Conservation (phyloP, 2,329 filamentous ascomycete genomes). For the Fusarium anthophilum region DNA sequence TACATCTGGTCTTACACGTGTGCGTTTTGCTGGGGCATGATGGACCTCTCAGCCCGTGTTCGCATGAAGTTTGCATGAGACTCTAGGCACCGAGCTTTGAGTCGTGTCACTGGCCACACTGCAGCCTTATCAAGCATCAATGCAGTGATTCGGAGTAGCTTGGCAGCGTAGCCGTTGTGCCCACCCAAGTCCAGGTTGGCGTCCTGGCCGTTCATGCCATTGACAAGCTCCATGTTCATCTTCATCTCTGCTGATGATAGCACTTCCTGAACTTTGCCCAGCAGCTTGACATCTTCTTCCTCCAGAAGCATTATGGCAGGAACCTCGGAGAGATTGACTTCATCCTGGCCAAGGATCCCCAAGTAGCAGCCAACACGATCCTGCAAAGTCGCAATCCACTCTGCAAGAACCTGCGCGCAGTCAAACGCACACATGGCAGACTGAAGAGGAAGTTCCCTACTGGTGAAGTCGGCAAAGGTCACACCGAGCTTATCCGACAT, state of each 20-base stretch:
- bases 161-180: constrained; percentile 81
- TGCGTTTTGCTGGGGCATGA: constrained; percentile 51
- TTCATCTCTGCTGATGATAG: constrained; percentile 81
- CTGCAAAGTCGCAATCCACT: constrained; percentile 94
- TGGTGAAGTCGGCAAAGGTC: constrained; percentile 84
- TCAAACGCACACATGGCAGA: constrained; percentile 93
- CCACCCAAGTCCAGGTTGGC: constrained; percentile 64
- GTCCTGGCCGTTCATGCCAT: constrained; percentile 61
- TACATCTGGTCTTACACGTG: constrained; percentile 7
- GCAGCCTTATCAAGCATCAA: constrained; percentile 88
- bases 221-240: constrained; percentile 67
- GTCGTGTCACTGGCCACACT: constrained; percentile 80
- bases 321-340: constrained; percentile 80
- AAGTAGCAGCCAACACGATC: constrained; percentile 92
- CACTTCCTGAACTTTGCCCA: constrained; percentile 84
- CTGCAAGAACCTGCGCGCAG: constrained; percentile 90
- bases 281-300: constrained; percentile 87
- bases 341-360: constrained; percentile 84
- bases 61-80: constrained; percentile 63
- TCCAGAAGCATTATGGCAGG: constrained; percentile 91
- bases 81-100: constrained; percentile 66
- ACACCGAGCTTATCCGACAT: constrained; percentile 89
- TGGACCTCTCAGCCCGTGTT: constrained; percentile 62
- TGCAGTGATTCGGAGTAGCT: constrained; percentile 84
- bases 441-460: constrained; percentile 86